Percentiles rank a stretch among this genome's conserved stretches.
These are phyloP conservation scores for Lippia alba DNA, from an alignment of 305 asterid species.

Conservation along the genomic window DNA sequence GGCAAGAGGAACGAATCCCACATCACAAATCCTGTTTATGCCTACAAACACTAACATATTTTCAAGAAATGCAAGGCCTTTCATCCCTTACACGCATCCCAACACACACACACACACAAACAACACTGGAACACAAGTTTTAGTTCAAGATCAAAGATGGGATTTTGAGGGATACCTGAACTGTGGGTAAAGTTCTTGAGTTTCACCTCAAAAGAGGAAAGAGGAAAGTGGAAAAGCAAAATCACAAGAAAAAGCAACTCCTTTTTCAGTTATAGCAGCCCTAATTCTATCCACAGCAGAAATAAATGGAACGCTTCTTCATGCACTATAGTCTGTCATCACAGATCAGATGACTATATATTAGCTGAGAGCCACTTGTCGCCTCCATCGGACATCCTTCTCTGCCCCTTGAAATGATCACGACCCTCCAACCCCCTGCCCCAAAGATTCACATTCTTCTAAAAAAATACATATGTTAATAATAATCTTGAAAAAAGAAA, in stretches of 20 bases:
- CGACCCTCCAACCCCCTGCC: constrained; percentile 30
- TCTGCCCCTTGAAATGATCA: constrained; percentile 9
- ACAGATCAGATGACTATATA: not conserved
- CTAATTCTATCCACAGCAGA: not conserved
- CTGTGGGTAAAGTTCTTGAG: constrained; percentile 20
- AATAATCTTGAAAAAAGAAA: too few relatives aligned
- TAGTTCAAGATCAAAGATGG: constrained; percentile 1
- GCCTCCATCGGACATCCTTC: not conserved
- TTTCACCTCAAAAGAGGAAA: not conserved
- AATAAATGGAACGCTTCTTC: constrained; percentile 1
- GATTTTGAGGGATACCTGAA: constrained; percentile 30
- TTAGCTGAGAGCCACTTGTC: constrained; percentile 34
- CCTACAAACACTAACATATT: not conserved
- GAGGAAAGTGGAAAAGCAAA: constrained; percentile 8
- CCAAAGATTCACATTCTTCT: constrained; percentile 12
- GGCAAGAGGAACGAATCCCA: constrained; percentile 5
- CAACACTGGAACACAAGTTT: not conserved
- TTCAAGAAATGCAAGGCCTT: not conserved
- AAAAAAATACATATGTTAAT: too few relatives aligned
- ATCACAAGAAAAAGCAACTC: constrained; percentile 31
- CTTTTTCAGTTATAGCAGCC: constrained; percentile 22
- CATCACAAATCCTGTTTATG: constrained; percentile 2
- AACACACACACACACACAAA: constrained; percentile 9
- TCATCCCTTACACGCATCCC: not conserved
- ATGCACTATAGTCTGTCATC: constrained; percentile 10